These are phyloP conservation scores for Colletotrichum phormii DNA, from an alignment of 2,329 filamentous ascomycete genomes.

Conservation along the genomic window DNA sequence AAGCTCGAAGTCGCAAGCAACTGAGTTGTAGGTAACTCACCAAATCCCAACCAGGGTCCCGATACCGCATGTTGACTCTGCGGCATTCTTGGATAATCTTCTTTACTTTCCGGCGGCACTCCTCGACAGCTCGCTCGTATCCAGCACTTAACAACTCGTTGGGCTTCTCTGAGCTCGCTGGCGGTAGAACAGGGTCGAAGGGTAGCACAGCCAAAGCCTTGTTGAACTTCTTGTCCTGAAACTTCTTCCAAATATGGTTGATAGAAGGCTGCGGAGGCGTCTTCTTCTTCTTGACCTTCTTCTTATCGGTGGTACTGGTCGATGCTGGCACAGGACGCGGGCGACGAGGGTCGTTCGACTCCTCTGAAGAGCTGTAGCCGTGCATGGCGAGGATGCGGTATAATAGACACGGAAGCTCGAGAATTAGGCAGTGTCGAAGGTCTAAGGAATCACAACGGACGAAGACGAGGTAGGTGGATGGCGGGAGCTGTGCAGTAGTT, in stretches of 20 bases:
- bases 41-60: constrained; percentile 72
- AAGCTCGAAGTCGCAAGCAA: not conserved
- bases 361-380: constrained; percentile 63
- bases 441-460: constrained; percentile 5
- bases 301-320: constrained; percentile 51
- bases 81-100: constrained; percentile 75
- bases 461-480: not conserved
- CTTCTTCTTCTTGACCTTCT: constrained; percentile 69
- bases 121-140: constrained; percentile 72
- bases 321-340: constrained; percentile 49
- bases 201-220: constrained; percentile 75
- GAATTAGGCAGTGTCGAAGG: not conserved
- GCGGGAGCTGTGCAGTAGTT: not conserved
- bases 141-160: constrained; percentile 71
- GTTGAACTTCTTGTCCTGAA: constrained; percentile 69
- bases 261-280: constrained; percentile 75
- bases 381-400: constrained; percentile 45
- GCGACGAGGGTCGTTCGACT: constrained; percentile 59
- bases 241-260: constrained; percentile 74
- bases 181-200: constrained; percentile 68
- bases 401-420: not conserved
- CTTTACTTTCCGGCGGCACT: constrained; percentile 71
- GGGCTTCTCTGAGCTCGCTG: constrained; percentile 61
- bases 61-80: constrained; percentile 83
- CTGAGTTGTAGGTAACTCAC: constrained; percentile 52